Percentiles rank a stretch among this genome's conserved stretches.
Conservation (phyloP, 306 rosid genomes). For the Cercis canadensis region DNA sequence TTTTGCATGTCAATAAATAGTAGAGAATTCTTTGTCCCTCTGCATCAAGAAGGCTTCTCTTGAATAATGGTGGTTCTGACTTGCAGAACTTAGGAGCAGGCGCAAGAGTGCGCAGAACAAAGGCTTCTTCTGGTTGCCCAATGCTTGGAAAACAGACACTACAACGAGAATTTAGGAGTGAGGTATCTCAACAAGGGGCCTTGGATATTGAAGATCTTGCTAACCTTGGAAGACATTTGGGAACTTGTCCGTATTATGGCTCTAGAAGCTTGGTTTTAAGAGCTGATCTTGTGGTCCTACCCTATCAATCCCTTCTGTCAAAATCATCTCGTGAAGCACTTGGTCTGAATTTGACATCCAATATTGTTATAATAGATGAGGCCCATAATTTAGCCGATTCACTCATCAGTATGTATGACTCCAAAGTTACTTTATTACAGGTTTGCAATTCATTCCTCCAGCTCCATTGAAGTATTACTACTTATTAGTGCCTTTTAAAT, state of each 20-base stretch:
- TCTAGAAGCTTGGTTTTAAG: constrained; percentile 78
- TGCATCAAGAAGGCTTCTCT: constrained; percentile 15
- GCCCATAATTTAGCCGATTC: constrained; percentile 98
- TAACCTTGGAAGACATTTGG: constrained; percentile 75
- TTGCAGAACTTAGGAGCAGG: constrained; percentile 70
- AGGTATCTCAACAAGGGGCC: constrained; percentile 73
- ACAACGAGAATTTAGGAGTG: constrained; percentile 69
- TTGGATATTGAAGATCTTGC: constrained; percentile 97
- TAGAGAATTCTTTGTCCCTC: constrained; percentile 5
- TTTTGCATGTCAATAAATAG: constrained; percentile 26
- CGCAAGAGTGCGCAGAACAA: constrained; percentile 62
- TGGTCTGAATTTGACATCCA: constrained; percentile 81
- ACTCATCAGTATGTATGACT: constrained; percentile 86
- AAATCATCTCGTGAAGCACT: constrained; percentile 96
- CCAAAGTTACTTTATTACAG: constrained; percentile 75
- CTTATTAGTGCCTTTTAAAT: neutral
- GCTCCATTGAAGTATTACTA: constrained; percentile 27
- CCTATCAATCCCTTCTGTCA: constrained; percentile 93
- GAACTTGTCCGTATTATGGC: constrained; percentile 94
- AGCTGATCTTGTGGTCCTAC: constrained; percentile 93
- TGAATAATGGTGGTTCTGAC: constrained; percentile 38
- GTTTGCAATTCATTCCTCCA: constrained; percentile 47
- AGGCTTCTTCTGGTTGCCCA: constrained; percentile 86
- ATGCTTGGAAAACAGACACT: constrained; percentile 79
- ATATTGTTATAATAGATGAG: constrained; percentile 81